Evolutionary conservation across 2,329 filamentous ascomycete species (phyloP), one percentile per base, ranked within the genome.

Genomic region (Fusarium udum): DNA sequence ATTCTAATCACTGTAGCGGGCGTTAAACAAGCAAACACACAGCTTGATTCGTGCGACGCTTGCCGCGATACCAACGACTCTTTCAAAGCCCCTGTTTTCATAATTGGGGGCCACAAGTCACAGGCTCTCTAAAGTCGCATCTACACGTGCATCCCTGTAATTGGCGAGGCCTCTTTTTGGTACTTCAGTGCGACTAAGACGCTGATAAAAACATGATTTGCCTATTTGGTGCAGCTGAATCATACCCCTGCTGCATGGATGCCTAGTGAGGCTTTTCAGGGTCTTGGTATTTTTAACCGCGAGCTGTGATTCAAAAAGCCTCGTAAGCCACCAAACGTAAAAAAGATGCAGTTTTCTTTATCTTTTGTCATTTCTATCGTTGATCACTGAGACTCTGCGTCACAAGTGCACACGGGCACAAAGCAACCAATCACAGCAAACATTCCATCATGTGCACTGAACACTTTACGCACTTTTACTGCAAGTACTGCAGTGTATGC

Each of bases 141-240:
- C 24, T 45, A 40, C 48, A 62, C 55, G 64, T 68, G 48, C 49
- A 31, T 18, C 20, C 13, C 11, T 31, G 12, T 24, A 10, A 68
- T 56, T 63, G 65, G 64, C 16, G 64, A 63, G 56, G 64, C 64
- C 64, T 68, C 64, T 26, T 56, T 61, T 56, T 56, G 56, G 56
- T 36, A 49, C 48, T 62, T 68, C 20, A 15, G 64, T 55, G 8
- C 9, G n/a, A 61, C 28, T 28, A 20, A 18, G 16, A n/a, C 20
- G 11, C 20, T 24, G n/a, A 22, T 4, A 20, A 22, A 56, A 56
- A 24, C n/a, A 20, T 61, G n/a, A 68, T 68, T 68, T 56, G 65
- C 26, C 34, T 9, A 6, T 32, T 55, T 3, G 1, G 16, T 20
- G 7, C 13, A 46, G 65, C 64, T 62, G 55, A 67, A 49, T 60